These are phyloP conservation scores for Candida incommunis DNA, from an alignment of 805 yeast species.

Conservation along the genomic window DNA sequence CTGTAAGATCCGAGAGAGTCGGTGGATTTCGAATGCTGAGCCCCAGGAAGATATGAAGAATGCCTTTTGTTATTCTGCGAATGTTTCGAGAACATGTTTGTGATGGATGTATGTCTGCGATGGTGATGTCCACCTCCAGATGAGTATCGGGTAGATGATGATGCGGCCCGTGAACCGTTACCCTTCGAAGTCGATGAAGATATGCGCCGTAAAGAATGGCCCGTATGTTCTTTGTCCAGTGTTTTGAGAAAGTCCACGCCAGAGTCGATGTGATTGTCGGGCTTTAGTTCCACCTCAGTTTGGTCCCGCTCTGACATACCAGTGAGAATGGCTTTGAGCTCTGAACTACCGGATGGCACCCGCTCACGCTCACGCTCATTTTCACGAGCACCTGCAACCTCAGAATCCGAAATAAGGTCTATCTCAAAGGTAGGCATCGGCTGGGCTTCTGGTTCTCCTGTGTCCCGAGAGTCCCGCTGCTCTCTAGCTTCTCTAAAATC, in stretches of 20 bases:
- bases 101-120: slow-evolving; percentile 5
- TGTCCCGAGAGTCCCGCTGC: too few species aligned
- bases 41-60: neutral
- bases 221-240: slow-evolving; percentile 14
- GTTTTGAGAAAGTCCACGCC: slow-evolving; percentile 23
- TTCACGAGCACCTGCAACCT: neutral
- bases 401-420: neutral
- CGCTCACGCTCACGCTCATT: neutral
- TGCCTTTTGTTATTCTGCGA: neutral
- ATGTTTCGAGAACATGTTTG: neutral
- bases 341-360: slow-evolving; percentile 5
- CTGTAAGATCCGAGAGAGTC: neutral
- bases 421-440: neutral
- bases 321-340: slow-evolving; percentile 21
- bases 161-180: neutral
- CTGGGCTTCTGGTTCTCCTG: too few species aligned
- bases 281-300: slow-evolving; percentile 20
- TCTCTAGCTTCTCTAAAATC: too few species aligned
- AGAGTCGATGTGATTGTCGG: slow-evolving; percentile 18
- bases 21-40: neutral
- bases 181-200: neutral
- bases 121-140: slow-evolving; percentile 1
- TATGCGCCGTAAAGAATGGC: slow-evolving; percentile 1
- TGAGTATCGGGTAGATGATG: slow-evolving; percentile 2
- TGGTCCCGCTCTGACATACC: slow-evolving; percentile 20